Conservation (phyloP, 805 yeast species). For the Ogataea angusta region DNA sequence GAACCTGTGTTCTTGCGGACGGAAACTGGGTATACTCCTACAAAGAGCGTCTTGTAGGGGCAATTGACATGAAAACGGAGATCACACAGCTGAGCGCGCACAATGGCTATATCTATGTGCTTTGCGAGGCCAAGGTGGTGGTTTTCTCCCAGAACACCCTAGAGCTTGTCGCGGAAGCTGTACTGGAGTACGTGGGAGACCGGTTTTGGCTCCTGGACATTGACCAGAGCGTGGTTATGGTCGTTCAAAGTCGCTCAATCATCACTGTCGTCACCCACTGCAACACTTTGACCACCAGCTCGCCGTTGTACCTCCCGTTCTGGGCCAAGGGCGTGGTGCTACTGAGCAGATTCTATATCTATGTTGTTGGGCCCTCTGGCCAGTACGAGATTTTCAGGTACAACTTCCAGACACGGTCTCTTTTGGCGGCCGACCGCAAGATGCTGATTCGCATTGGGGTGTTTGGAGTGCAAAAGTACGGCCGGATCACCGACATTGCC, state of each 20-base stretch:
- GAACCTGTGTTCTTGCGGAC: not conserved
- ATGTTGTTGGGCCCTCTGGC: constrained; percentile 22
- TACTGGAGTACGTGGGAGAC: constrained; percentile 3
- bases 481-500: constrained; percentile 19
- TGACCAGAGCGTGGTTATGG: not conserved
- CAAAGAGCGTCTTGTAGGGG: constrained; percentile 2
- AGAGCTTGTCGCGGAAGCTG: constrained; percentile 4
- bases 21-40: constrained; percentile 2
- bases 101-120: constrained; percentile 3
- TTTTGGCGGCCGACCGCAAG: constrained; percentile 13
- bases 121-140: not conserved
- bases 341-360: constrained; percentile 19
- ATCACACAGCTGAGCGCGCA: not conserved
- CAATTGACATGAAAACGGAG: constrained; percentile 2
- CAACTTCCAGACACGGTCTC: constrained; percentile 1
- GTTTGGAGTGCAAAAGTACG: constrained; percentile 22
- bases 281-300: constrained; percentile 2
- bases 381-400: constrained; percentile 19
- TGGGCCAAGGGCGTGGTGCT: constrained; percentile 25
- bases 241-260: constrained; percentile 8
- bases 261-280: constrained; percentile 8
- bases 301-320: constrained; percentile 18
- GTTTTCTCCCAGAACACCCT: constrained; percentile 3
- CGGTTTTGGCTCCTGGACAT: constrained; percentile 4
- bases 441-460: constrained; percentile 6